Conservation (phyloP, 1,139 yeast species). For the Scheffersomyces lignicola region DNA sequence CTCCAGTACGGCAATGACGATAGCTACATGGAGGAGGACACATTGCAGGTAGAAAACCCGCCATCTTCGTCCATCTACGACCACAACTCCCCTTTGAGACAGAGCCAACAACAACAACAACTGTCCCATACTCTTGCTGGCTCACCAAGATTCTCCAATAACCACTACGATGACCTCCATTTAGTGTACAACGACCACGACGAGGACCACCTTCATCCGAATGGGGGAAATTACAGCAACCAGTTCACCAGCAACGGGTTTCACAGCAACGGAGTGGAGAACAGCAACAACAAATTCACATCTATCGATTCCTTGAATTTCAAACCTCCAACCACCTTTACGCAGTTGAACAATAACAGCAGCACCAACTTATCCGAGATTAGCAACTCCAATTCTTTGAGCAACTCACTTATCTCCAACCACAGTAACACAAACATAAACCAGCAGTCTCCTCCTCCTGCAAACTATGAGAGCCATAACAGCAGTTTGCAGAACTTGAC, state of each 20-base stretch:
- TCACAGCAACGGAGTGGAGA: neutral
- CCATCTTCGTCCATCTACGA: conserved; percentile 14
- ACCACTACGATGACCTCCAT: conserved; percentile 6
- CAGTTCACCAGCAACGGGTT: conserved; percentile 3
- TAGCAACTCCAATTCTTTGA: conserved; percentile 25
- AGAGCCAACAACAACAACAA: conserved; percentile 13
- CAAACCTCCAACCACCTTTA: conserved; percentile 44
- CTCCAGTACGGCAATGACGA: conserved; percentile 21
- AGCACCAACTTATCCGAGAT: conserved; percentile 41
- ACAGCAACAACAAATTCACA: conserved; percentile 26
- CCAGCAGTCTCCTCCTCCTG: conserved; percentile 17
- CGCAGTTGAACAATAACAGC: conserved; percentile 44
- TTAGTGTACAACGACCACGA: neutral
- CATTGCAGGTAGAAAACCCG: conserved; percentile 20
- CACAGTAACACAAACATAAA: conserved; percentile 20
- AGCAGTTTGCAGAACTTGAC: conserved; percentile 3
- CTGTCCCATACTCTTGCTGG: conserved; percentile 6
- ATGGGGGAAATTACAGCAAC: conserved; percentile 7
- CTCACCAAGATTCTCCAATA: conserved; percentile 14
- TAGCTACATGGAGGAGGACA: conserved; percentile 46
- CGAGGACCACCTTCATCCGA: conserved; percentile 12
- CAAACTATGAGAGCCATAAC: neutral
- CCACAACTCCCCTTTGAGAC: conserved; percentile 18
- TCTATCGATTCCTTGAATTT: conserved; percentile 40
- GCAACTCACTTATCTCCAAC: conserved; percentile 26